These are phyloP conservation scores for Rhodotorula sp. DNA, from an alignment of 1,284 basidiomycete species.

Conservation along the genomic window DNA sequence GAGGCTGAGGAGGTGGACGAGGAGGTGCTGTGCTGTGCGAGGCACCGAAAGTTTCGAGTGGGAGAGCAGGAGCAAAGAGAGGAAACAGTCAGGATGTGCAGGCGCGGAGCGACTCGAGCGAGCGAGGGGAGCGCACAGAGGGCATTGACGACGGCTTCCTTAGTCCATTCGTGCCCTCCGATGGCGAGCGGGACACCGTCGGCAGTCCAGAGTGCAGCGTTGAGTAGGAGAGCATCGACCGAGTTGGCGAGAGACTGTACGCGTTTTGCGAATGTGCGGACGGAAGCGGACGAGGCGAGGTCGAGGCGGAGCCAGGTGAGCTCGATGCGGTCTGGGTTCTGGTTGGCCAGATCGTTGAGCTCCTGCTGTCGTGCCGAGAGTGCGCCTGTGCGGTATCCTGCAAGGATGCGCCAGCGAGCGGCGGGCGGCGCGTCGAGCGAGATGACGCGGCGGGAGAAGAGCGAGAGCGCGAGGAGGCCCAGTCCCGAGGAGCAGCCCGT, in stretches of 20 bases:
- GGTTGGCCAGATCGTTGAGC: not conserved
- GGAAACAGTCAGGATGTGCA: no score
- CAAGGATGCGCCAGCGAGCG: not conserved
- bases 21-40: constrained; percentile 21
- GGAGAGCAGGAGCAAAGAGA: no score
- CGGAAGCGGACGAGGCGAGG: not conserved
- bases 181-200: not conserved
- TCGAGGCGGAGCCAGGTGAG: constrained; percentile 15
- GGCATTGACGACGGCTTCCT: constrained; percentile 28
- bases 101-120: no score
- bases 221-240: constrained; percentile 27
- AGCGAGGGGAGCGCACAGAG: constrained; percentile 13
- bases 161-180: not conserved
- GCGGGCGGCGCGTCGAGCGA: not conserved
- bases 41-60: no score
- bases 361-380: not conserved
- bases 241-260: not conserved
- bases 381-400: not conserved
- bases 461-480: constrained; percentile 9
- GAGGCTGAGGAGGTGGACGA: constrained; percentile 2
- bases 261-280: not conserved
- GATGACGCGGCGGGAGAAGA: constrained; percentile 2
- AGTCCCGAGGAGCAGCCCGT: constrained; percentile 23
- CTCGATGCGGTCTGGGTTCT: not conserved
- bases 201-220: constrained; percentile 23